Conservation (phyloP, 306 rosid genomes). For the Dryas alaskensis region DNA sequence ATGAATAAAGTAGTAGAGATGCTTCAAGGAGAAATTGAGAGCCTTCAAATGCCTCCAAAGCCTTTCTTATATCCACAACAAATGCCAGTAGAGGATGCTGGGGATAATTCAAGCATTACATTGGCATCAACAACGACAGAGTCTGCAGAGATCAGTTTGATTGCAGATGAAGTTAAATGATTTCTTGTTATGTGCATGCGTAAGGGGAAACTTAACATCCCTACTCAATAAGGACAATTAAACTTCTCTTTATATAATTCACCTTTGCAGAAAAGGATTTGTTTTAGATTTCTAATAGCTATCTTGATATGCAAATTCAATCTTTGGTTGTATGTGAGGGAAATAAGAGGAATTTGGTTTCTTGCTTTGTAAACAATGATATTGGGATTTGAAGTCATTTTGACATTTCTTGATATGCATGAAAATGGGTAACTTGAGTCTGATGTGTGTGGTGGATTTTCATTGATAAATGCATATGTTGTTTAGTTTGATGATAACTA, state of each 20-base stretch:
- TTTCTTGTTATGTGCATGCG: no score
- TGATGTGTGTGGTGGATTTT: constrained; percentile 15
- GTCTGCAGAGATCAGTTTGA: not conserved
- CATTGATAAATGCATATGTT: constrained; percentile 15
- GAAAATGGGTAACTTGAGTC: not conserved
- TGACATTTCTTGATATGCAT: no score
- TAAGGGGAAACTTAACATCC: no score
- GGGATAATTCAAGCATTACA: not conserved
- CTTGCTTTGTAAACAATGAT: no score
- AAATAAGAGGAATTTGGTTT: no score
- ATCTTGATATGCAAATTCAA: no score
- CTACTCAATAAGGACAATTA: no score
- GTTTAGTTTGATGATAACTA: constrained; percentile 20
- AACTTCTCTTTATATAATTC: no score
- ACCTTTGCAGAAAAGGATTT: no score
- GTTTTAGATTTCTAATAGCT: no score
- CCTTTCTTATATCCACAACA: not conserved
- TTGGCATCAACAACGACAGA: not conserved
- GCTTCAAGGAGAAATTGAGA: not conserved
- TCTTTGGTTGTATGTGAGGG: no score
- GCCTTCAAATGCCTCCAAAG: constrained; percentile 1
- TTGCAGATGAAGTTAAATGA: not conserved
- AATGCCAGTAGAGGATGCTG: not conserved
- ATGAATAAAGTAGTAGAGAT: constrained; percentile 8
- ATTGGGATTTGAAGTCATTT: no score